phyloP scores from a whole-genome alignment of 129 eudicot genomes.

The Centrapalus pauciflorus region DNA sequence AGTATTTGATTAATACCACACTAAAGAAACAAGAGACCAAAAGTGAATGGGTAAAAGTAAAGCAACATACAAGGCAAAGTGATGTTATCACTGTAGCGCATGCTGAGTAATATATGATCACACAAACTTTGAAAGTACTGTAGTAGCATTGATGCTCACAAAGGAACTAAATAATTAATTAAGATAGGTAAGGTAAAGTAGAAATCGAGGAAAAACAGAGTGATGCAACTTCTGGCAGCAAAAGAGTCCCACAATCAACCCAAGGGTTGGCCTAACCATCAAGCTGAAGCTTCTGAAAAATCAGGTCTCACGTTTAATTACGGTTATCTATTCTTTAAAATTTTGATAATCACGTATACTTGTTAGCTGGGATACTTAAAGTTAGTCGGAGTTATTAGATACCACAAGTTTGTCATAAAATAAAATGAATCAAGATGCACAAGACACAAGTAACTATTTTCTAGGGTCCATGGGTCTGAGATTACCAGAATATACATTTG shows the following conservation, averaged over 20 bases:
- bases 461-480: too few species aligned
- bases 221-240: constrained; percentile 10
- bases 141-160: constrained; percentile 12
- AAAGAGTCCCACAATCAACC: not conserved
- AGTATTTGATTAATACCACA: constrained; percentile 18
- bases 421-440: too few species aligned
- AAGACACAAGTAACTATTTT: too few species aligned
- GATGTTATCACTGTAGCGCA: constrained; percentile 31
- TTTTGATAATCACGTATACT: too few species aligned
- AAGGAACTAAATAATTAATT: constrained; percentile 9
- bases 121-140: constrained; percentile 21
- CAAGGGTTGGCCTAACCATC: not conserved
- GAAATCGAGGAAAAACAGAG: not conserved
- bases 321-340: too few species aligned
- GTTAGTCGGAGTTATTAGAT: too few species aligned
- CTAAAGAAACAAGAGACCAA: constrained; percentile 19
- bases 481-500: too few species aligned
- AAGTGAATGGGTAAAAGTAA: constrained; percentile 23
- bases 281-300: too few species aligned
- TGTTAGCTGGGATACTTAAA: too few species aligned
- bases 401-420: too few species aligned
- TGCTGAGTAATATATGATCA: constrained; percentile 30
- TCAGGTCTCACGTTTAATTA: too few species aligned
- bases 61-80: constrained; percentile 15
- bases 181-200: constrained; percentile 3